A percentile compares a stretch with the other conserved stretches of the same genome.
Evolutionary conservation across 2,329 filamentous ascomycete genomes (phyloP).

Genomic region (Rosellinia necatrix): DNA sequence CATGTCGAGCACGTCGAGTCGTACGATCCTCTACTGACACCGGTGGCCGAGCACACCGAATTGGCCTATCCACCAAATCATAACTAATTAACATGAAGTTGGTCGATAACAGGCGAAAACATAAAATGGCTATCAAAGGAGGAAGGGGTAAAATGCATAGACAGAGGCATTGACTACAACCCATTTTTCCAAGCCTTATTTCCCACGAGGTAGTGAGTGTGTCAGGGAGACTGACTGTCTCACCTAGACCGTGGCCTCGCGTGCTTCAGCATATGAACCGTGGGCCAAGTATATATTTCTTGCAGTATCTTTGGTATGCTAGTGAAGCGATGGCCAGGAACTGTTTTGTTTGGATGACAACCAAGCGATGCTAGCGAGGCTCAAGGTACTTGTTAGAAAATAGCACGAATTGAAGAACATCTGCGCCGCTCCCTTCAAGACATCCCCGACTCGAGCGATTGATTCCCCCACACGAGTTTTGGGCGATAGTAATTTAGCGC

Average conservation of each 20-base stretch:
- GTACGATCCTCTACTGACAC: too few species aligned
- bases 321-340: constrained; percentile 1
- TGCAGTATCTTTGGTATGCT: background rate
- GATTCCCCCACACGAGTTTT: background rate
- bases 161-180: background rate
- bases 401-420: background rate
- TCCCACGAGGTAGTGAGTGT: background rate
- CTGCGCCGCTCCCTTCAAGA: background rate
- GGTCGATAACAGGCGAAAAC: background rate
- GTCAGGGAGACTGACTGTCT: background rate
- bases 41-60: too few species aligned
- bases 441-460: constrained; percentile 4
- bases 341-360: constrained; percentile 10
- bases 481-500: background rate
- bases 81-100: too few species aligned
- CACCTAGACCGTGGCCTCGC: constrained; percentile 1
- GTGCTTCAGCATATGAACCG: background rate
- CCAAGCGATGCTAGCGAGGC: background rate
- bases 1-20: background rate
- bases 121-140: background rate
- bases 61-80: too few species aligned
- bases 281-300: background rate
- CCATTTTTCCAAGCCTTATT: background rate
- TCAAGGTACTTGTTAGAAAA: background rate
- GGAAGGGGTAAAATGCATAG: background rate